These are phyloP conservation scores for Crataegus laevigata DNA, from an alignment of 306 rosid genomes.

Conservation along the genomic window DNA sequence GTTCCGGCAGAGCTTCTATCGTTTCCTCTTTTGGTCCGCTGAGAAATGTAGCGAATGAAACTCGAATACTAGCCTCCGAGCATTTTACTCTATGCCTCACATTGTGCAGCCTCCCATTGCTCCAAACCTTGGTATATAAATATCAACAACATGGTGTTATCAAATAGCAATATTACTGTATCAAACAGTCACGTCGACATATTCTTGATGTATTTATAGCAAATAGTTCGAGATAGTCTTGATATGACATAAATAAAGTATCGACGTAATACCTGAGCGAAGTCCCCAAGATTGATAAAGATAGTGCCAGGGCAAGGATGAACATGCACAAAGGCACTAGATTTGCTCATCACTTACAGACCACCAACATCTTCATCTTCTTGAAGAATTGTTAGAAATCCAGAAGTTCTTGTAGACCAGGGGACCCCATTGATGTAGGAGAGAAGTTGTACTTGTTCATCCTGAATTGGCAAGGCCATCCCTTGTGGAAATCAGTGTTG, in stretches of 20 bases:
- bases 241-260: no score
- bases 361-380: slow-evolving; percentile 67
- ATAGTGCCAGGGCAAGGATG: slow-evolving; percentile 42
- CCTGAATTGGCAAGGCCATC: slow-evolving; percentile 47
- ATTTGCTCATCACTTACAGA: slow-evolving; percentile 36
- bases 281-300: slow-evolving; percentile 47
- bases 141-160: no score
- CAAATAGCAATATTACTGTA: no score
- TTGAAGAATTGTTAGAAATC: slow-evolving; percentile 53
- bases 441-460: slow-evolving; percentile 55
- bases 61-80: slow-evolving; percentile 30
- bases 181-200: no score
- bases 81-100: slow-evolving; percentile 52
- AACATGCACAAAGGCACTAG: slow-evolving; percentile 26
- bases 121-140: slow-evolving; percentile 29
- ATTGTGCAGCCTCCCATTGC: slow-evolving; percentile 54
- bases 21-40: slow-evolving; percentile 35
- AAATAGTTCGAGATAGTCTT: no score
- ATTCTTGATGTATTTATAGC: no score
- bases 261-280: slow-evolving; percentile 28
- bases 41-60: slow-evolving; percentile 41
- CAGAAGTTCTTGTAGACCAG: slow-evolving; percentile 28
- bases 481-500: slow-evolving; percentile 21
- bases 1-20: slow-evolving; percentile 32
- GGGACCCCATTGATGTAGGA: slow-evolving; percentile 34